Conservation (phyloP, 257 asterid species). For the Capsicum chinense region DNA sequence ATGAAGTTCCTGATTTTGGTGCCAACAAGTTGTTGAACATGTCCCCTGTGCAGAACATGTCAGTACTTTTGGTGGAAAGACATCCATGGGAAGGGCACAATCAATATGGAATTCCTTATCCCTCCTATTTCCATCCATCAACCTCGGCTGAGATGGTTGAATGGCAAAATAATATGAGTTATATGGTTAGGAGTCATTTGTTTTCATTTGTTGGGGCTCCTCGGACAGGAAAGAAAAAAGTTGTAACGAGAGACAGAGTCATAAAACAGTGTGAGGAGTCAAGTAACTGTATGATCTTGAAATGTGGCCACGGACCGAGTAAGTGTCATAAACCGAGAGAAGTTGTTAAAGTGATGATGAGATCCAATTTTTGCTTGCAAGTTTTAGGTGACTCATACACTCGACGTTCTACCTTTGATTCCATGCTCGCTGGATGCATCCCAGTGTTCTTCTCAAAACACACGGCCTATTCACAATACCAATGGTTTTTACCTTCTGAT, state of each 20-base stretch:
- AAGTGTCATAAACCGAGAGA: conserved; percentile 24
- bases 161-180: conserved; percentile 12
- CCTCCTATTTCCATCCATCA: conserved; percentile 19
- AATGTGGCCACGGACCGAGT: conserved; percentile 27
- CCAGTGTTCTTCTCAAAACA: conserved; percentile 26
- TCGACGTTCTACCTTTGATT: conserved; percentile 27
- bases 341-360: conserved; percentile 23
- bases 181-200: conserved; percentile 16
- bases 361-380: conserved; percentile 27
- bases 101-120: conserved; percentile 29
- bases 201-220: conserved; percentile 31
- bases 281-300: conserved; percentile 1
- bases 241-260: conserved; percentile 14
- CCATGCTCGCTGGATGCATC: conserved; percentile 21
- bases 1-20: conserved; percentile 21
- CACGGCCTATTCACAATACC: conserved; percentile 22
- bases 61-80: conserved; percentile 14
- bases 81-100: conserved; percentile 13
- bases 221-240: conserved; percentile 25
- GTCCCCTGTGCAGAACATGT: conserved; percentile 24
- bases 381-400: conserved; percentile 27
- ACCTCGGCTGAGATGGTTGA: background rate
- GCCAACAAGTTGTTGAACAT: conserved; percentile 21
- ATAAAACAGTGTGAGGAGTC: conserved; percentile 26
- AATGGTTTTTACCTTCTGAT: conserved; percentile 30